A percentile compares a stretch with the other conserved stretches of the same genome.
Conservation (phyloP, 176 grass and related monocot species). For the Chloris gayana region DNA sequence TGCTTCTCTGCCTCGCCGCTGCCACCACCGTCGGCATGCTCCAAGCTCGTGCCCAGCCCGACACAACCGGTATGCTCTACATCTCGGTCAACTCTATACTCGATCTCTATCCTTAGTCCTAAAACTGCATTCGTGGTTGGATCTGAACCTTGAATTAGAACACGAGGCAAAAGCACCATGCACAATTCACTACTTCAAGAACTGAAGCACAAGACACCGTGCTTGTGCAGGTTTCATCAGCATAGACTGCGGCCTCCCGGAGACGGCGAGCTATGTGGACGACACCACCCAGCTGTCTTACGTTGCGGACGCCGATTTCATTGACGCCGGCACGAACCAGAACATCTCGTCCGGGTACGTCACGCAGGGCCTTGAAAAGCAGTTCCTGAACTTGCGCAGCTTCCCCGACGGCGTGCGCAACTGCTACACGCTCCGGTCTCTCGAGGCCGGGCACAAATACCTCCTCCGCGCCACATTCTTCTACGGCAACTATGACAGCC, state of each 20-base stretch:
- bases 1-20: not conserved
- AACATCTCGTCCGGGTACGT: slow-evolving; percentile 42
- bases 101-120: not conserved
- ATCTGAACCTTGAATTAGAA: not conserved
- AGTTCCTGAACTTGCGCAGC: slow-evolving; percentile 48
- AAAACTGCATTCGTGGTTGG: no score
- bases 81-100: not conserved
- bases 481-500: slow-evolving; percentile 64
- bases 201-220: not conserved
- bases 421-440: slow-evolving; percentile 60
- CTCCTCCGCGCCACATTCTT: slow-evolving; percentile 42
- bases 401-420: slow-evolving; percentile 44
- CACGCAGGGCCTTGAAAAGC: not conserved
- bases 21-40: not conserved
- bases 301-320: slow-evolving; percentile 43
- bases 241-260: slow-evolving; percentile 58
- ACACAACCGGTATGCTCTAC: not conserved
- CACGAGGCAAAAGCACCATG: not conserved
- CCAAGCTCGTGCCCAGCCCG: not conserved
- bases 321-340: slow-evolving; percentile 42
- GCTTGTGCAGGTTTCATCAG: slow-evolving; percentile 52
- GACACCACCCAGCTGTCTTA: slow-evolving; percentile 15
- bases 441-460: slow-evolving; percentile 45
- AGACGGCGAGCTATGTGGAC: slow-evolving; percentile 38
- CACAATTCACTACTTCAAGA: not conserved